Base-by-base conservation (phyloP, 768 basidiomycete genomes). In the Serendipita vermifera region DNA sequence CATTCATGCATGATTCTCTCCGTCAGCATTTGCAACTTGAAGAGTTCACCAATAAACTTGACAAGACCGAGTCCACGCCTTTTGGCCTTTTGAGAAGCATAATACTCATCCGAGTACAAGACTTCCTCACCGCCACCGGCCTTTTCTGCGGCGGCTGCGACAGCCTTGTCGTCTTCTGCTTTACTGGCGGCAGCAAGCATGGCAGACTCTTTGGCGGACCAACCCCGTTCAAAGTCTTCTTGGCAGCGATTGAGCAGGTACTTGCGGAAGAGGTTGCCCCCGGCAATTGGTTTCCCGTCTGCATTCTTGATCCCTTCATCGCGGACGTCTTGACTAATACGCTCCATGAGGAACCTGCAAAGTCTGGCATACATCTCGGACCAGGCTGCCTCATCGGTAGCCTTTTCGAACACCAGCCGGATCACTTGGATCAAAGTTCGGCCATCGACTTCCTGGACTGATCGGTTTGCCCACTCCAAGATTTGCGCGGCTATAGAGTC, bases 1-100 rank as follows among this genome's bases (percentile, higher is more conserved):
- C 94, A 99, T 70, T 91, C 87, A 74, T 92, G 87, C 88, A 98
- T 99, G 72, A 98, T 94, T 62, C 90, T 84, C 73, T 92, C 90
- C 46, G 91, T 92, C 55, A 98, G 75, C 91, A 97, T 96, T 71
- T 89, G 87, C n/a, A 99, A 75, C 73, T 97, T 97, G 83, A 91
- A 99, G 55, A 98, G 75, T 72, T 99, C 94, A 60, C 94, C 93
- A 60, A 98, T 97, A 73, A 99, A 93, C 70, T 87, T 89, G 73
- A 97, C 91, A 62, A 99, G 78, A 74, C 94, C 91, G 11, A 97
- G 83, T 68, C 94, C 93, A 60, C 89, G 87, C 59, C 93, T 87
- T 74, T 97, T 98, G 38, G 92, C 94, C 75, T 94, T 96, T 70
- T 93, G 86, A 14, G 90, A 90, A 33, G 85, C 83, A 64, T 94